phyloP scores from a whole-genome alignment of 495 filamentous ascomycete genomes.

The Trichoderma virens region DNA sequence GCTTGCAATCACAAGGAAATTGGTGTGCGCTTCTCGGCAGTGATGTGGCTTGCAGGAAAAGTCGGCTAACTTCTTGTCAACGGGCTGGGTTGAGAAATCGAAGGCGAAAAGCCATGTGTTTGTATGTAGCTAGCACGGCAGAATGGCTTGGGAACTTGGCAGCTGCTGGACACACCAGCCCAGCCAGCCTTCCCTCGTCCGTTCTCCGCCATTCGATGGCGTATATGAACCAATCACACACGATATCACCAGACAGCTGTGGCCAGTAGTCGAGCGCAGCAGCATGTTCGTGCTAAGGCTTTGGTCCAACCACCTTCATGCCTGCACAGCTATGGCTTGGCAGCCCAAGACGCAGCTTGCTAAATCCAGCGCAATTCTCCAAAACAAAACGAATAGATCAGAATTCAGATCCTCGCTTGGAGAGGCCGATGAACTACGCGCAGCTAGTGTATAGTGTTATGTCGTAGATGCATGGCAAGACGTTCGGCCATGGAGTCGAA shows the following conservation, averaged over 20 bases:
- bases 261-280: not conserved
- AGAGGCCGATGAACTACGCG: not conserved
- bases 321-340: not conserved
- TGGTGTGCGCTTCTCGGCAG: no score
- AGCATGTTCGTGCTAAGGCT: not conserved
- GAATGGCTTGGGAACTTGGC: not conserved
- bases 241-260: not conserved
- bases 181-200: no score
- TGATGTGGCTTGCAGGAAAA: not conserved
- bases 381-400: not conserved
- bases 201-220: no score
- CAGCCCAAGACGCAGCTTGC: not conserved
- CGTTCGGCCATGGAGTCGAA: not conserved
- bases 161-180: not conserved
- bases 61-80: not conserved
- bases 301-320: not conserved
- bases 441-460: not conserved
- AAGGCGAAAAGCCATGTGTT: not conserved
- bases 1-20: no score
- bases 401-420: not conserved
- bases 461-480: not conserved
- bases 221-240: no score
- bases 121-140: not conserved
- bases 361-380: not conserved
- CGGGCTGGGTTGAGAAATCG: not conserved